A percentile compares a stretch with the other conserved stretches of the same genome.
Evolutionary conservation across 2,329 filamentous ascomycete genomes (phyloP).

Genomic region (Fusarium pseudonygamai): DNA sequence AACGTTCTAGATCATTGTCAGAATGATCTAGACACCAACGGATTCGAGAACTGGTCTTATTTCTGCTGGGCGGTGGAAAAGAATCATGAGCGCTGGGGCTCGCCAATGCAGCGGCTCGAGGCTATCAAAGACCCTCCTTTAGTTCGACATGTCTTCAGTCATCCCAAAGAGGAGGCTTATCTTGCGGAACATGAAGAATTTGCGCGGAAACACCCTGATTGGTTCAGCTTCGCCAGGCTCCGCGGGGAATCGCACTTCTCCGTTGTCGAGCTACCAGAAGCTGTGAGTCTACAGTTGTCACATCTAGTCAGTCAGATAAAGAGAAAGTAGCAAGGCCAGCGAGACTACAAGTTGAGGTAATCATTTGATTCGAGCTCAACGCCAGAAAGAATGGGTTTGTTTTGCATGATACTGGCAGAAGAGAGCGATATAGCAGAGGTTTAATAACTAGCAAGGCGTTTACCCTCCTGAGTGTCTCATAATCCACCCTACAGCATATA

Average conservation of each 20-base stretch:
- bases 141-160: neutral
- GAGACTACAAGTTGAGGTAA: rapidly evolving
- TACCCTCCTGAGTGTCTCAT: neutral
- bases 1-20: neutral
- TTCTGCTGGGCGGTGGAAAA: neutral
- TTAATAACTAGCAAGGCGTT: neutral
- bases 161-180: neutral
- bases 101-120: neutral
- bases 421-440: neutral
- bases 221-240: neutral
- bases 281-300: neutral
- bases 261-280: neutral
- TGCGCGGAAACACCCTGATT: neutral
- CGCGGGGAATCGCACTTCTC: neutral
- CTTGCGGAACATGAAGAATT: neutral
- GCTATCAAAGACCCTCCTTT: neutral
- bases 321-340: neutral
- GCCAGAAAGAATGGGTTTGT: rapidly evolving
- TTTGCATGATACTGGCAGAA: rapidly evolving
- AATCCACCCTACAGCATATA: neutral
- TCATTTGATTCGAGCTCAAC: neutral
- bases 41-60: neutral
- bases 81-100: neutral
- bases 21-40: neutral
- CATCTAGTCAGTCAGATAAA: neutral